Conservation (phyloP, 2,329 filamentous ascomycete species). For the Diaporthe sp. region DNA sequence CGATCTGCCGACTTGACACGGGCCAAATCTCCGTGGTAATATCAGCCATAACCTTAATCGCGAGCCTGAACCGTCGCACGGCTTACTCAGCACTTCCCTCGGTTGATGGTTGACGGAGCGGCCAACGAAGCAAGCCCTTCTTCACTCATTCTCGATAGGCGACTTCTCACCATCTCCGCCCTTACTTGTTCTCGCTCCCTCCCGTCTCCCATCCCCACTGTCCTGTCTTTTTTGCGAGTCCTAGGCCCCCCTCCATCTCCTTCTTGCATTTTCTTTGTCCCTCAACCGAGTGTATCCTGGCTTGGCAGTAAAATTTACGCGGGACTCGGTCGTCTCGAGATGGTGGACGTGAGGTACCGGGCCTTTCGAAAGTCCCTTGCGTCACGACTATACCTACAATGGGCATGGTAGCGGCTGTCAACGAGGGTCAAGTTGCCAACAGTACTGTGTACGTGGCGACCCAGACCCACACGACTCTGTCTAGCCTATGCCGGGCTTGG, state of each 20-base stretch:
- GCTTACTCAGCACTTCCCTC: neutral
- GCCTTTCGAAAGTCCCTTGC: neutral
- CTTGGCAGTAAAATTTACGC: neutral
- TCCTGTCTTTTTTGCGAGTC: neutral
- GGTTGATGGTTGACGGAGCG: neutral
- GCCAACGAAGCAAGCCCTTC: neutral
- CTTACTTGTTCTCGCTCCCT: neutral
- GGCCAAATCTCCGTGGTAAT: conserved; percentile 13
- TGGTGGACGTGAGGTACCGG: neutral
- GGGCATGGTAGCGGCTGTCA: conserved; percentile 14
- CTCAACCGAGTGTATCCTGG: neutral
- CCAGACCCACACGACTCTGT: neutral
- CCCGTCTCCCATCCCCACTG: neutral
- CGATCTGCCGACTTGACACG: conserved; percentile 21
- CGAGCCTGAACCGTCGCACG: neutral
- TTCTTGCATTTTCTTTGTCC: neutral
- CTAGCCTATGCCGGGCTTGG: neutral
- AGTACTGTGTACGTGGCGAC: neutral
- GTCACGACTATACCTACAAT: conserved; percentile 18
- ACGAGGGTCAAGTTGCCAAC: neutral
- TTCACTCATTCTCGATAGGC: neutral
- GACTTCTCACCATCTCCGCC: neutral
- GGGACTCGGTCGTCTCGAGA: neutral
- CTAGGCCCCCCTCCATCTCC: neutral
- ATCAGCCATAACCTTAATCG: neutral